Base-by-base conservation (phyloP, 2,329 filamentous ascomycete species). In the Verticillium nonalfalfae region DNA sequence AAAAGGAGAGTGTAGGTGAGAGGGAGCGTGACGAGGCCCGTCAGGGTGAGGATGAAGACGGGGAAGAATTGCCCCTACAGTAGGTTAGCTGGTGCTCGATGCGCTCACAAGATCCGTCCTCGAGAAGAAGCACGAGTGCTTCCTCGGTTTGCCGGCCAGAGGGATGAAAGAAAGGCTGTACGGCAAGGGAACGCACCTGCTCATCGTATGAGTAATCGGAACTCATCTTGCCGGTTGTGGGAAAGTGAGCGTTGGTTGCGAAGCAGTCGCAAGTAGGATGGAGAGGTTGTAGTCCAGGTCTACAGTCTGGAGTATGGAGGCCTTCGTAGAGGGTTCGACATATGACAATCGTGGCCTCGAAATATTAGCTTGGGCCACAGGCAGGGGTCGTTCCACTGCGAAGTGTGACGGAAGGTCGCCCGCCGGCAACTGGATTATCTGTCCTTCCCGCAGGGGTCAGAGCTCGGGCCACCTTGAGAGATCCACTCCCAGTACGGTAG, bases 121-220 rank as follows among this genome's bases (percentile, higher is more conserved):
- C 26, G 21, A 21, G 36, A 15, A 31, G 33, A 6, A 56, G 26
- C 31, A n/a, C 31, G 13, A 7, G 13, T 6, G 14, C 15, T 26
- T 60, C 58, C 11, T 36, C 33, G 54, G 18, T 18, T 18, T 40
- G 39, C 6, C 14, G 39, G 39, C 15, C 33, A 15, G 34, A 26
- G 40, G 57, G 60, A 38, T 13, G 39, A 15, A 40, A n/a, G 39
- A 15, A 40, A n/a, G 39, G 14, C 13, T 11, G 26, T 31, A 5
- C 26, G 11, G 39, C 13, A 15, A 15, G 40, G 60, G 39, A 59
- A 61, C 76, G 66, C 74, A 90, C 89, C 86, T 95, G 87, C 74
- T 97, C 91, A 85, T 99, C 95, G 81, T 99, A 99, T 71, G 91
- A 96, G 83, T 99, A 99, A 78, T 98, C 94, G 72, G 90, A 91